Evolutionary conservation across 2,329 filamentous ascomycete species (phyloP).

Genomic region (Aspergillus uvarum): DNA sequence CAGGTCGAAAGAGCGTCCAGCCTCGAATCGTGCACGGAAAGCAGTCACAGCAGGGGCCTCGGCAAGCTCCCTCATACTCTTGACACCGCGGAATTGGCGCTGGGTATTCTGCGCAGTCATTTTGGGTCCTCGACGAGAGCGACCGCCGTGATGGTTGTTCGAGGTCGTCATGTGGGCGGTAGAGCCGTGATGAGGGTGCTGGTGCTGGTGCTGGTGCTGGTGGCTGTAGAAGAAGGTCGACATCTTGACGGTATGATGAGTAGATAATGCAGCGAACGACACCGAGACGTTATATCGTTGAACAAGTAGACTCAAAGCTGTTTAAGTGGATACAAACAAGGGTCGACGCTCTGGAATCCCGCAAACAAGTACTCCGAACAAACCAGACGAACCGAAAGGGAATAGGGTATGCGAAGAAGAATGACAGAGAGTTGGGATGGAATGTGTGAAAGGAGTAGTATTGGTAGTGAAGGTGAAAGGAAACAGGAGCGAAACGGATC

Average conservation of each 20-base stretch:
- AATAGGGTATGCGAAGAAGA: constrained; percentile 24
- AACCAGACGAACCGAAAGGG: constrained; percentile 14
- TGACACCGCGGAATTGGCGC: constrained; percentile 81
- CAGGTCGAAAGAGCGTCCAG: constrained; percentile 87
- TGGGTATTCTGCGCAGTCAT: constrained; percentile 79
- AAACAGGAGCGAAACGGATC: neutral
- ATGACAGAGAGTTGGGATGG: constrained; percentile 20
- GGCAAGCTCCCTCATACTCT: constrained; percentile 80
- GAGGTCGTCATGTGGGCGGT: constrained; percentile 53
- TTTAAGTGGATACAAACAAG: constrained; percentile 28
- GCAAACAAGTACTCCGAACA: constrained; percentile 9
- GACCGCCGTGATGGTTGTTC: constrained; percentile 79
- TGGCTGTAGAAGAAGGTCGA: constrained; percentile 50
- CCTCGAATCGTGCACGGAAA: constrained; percentile 87
- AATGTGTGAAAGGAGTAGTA: constrained; percentile 6
- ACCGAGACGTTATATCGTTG: constrained; percentile 20
- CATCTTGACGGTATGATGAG: constrained; percentile 37
- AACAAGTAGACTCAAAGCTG: constrained; percentile 17
- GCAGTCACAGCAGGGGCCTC: constrained; percentile 73
- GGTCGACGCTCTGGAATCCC: constrained; percentile 20
- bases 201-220: constrained; percentile 49
- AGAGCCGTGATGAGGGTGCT: constrained; percentile 50
- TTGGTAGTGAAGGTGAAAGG: neutral
- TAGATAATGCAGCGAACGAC: constrained; percentile 10
- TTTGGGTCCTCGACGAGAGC: constrained; percentile 80